A percentile compares a stretch with the other conserved stretches of the same genome.
phyloP scores from a whole-genome alignment of 148 eudicot species.

The Vaccinium darrowii region DNA sequence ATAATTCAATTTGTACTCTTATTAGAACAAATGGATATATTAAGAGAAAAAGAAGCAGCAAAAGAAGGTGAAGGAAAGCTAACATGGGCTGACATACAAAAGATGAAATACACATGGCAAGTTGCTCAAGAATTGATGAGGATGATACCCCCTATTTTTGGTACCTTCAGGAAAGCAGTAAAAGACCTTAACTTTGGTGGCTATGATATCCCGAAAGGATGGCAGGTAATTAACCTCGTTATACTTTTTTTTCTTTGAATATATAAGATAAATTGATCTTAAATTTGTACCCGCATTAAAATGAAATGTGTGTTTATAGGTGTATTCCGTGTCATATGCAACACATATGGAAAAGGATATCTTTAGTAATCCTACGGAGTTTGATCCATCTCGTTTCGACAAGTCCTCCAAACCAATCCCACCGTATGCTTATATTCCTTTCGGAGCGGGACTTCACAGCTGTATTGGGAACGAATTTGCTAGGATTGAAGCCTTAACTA shows the following conservation, averaged over 20 bases:
- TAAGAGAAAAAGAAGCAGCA: not conserved
- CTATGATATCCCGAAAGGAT: slow-evolving; percentile 25
- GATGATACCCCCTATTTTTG: slow-evolving; percentile 23
- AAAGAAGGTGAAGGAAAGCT: slow-evolving; percentile 8
- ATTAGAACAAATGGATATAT: slow-evolving; percentile 17
- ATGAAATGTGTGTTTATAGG: not conserved
- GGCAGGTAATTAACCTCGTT: slow-evolving; percentile 20
- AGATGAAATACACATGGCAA: slow-evolving; percentile 28
- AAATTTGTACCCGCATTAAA: not conserved
- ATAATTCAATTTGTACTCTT: not conserved
- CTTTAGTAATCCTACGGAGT: slow-evolving; percentile 11
- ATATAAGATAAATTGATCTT: not conserved
- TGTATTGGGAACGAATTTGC: slow-evolving; percentile 24
- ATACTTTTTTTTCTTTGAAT: not conserved
- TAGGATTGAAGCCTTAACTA: slow-evolving; percentile 15
- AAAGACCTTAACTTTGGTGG: slow-evolving; percentile 23
- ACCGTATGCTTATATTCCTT: slow-evolving; percentile 19
- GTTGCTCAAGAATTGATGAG: slow-evolving; percentile 29
- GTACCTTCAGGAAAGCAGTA: slow-evolving; percentile 10
- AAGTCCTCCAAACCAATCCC: slow-evolving; percentile 12
- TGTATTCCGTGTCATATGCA: not conserved
- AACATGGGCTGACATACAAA: slow-evolving; percentile 24
- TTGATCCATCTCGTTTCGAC: slow-evolving; percentile 18
- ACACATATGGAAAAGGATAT: slow-evolving; percentile 8
- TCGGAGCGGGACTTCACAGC: slow-evolving; percentile 21